phyloP scores from a whole-genome alignment of 2,329 filamentous ascomycete species.

The Fusarium burgessii region DNA sequence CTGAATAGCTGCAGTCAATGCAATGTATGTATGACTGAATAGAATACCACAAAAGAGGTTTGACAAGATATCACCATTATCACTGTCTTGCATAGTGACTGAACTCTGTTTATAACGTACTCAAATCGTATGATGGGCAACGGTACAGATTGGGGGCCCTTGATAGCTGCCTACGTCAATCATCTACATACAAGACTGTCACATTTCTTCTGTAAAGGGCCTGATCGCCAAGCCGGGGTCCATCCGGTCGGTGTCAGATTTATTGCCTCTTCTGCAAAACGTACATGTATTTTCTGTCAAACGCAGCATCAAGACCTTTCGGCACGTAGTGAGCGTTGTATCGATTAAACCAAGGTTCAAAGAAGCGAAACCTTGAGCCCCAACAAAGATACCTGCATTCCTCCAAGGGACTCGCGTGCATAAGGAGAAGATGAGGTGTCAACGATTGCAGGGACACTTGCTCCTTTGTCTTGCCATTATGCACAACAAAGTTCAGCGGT shows the following conservation, averaged over 20 bases:
- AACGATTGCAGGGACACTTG: background rate
- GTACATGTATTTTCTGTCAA: background rate
- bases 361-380: background rate
- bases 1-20: background rate
- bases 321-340: background rate
- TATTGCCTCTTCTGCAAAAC: background rate
- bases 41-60: background rate
- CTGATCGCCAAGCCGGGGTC: background rate
- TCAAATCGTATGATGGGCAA: background rate
- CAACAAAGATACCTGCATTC: background rate
- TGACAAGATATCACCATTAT: background rate
- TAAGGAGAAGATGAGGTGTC: background rate
- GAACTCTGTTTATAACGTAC: constrained; percentile 8
- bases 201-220: background rate
- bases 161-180: background rate
- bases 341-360: background rate
- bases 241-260: background rate
- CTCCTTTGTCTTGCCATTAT: background rate
- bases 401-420: background rate
- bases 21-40: background rate
- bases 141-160: background rate
- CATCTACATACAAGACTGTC: background rate
- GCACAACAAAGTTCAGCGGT: background rate
- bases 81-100: too few species aligned
- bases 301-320: background rate